Evolutionary conservation across 306 rosid genomes (phyloP), one percentile per base, ranked within the genome.

Genomic region (Herpetospermum pedunculosum): DNA sequence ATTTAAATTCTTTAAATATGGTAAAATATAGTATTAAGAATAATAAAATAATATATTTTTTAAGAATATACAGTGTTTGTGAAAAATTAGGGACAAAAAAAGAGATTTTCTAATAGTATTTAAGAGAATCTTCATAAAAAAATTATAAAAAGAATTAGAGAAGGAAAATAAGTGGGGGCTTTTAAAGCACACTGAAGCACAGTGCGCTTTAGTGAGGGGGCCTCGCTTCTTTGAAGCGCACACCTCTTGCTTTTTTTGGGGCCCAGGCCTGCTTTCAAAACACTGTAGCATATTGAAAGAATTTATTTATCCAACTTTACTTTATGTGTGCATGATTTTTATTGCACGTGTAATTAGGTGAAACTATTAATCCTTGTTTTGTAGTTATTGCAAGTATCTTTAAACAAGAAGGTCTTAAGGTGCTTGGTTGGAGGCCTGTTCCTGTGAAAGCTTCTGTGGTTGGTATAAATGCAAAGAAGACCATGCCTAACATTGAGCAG

Each of bases 381-480:
- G 85, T 76, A 94, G 98, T 87, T 81, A 79, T 94, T 81, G 91
- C 83, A 78, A 89, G 85, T 84, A 89, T 57, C 55, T 94, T 94
- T 77, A 84, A 65, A 80, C 92, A 89, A 94, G 98, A 94, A 87
- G 98, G 98, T 84, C 96, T 94, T 70, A 96, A 91, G 88, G 92
- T 94, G 83, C 89, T 94, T 70, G 97, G 97, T 63, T 94, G 98
- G 98, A 91, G 98, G 85, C 87, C 97, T 74, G 98, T 94, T 75
- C 98, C 98, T 52, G 92, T 94, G 81, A 88, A 94, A 86, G 64
- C 80, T 83, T 84, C 97, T 79, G 78, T 94, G 60, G 98, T 94
- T 60, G 98, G 98, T 80, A 76, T 43, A 78, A 80, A 91, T 86
- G 98, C 98, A n/a, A 94, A 91, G 83, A 88, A 91, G 83, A 84